Evolutionary conservation across 495 filamentous ascomycete genomes (phyloP), one percentile per base, ranked within the genome.

Genomic region (Penicillium bovifimosum): DNA sequence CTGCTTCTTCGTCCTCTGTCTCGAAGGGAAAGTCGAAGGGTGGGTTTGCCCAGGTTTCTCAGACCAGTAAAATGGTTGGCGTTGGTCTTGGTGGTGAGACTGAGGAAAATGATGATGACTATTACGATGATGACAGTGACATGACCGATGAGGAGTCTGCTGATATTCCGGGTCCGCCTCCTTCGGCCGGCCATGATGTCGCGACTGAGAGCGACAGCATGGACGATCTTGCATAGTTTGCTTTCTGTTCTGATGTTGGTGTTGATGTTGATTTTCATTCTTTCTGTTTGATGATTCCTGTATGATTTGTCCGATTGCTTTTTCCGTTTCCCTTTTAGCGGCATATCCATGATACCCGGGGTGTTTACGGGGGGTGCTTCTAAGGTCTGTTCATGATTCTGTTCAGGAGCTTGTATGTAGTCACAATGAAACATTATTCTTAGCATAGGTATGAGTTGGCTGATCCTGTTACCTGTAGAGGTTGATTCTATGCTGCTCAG

Each of bases 51-150:
- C 10, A 32, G 8, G 39, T 50, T 24, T 38, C 48, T 4, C 36
- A 20, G 6, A 50, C 20, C 4, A 50, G 48, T 10, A 69, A 64
- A 27, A 41, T 69, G 17, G 68, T 65, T 6, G 65, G 61, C 41
- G 59, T 58, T 33, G 64, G 29, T 34, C 34, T 50, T 13, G 66
- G 9, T 53, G 65, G n/a, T 63, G 65, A 9, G 50, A 43, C n/a
- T 33, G 35, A 35, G n/a, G 29, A 41, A 10, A 14, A 28, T 9
- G 47, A 32, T 20, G 18, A 49, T 24, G 26, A 34, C 17, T 46
- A 24, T 26, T 26, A 29, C 31, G 50, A 53, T 34, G 31, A 50
- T 41, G 6, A 6, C 9, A 27, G 4, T 28, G 45, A 9, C 10
- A 5, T 28, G 33, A 27, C 24, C 4, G 45, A 47, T 28, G 45